Base-by-base conservation (phyloP, 1,284 basidiomycete genomes). In the Exobasidium cylindrosporum region DNA sequence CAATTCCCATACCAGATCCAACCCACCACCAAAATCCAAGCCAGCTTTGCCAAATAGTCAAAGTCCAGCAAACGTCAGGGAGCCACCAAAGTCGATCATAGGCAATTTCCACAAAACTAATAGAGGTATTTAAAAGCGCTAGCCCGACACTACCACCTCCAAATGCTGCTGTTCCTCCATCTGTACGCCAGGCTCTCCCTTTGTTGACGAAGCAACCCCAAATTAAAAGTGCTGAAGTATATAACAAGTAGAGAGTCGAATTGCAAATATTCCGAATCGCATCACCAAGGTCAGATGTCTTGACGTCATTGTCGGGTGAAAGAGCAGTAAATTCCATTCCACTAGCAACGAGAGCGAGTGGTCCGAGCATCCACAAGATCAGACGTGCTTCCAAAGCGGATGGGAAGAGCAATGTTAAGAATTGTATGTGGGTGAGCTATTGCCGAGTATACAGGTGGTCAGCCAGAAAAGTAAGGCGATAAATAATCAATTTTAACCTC, bases 131-230 rank as follows among this genome's bases (percentile, higher is more conserved):
- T 65, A 69, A 63, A 31, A 76, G 32, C 1, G 78, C 75, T 5
- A 79, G 69, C 7, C 69, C 65, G 13, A 76, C 62, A 2, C 73
- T 67, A 6, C 71, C 70, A 7, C 84, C 85, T 23, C 95, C 95
- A 76, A 98, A 99, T 0, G 89, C 89, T 0, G 93, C 93, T 0
- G 95, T 98, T 5, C 95, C 95, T 13, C 95, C 95, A 32, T 82
- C 81, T 0, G 89, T 90, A 17, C 94, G 86, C 95, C 95, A 98
- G 0, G 96, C 96, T 59, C 92, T 87, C 55, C 87, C 84, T 30
- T 92, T 86, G 77, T 97, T 97, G 69, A 98, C 87, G 58, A 92
- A 82, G 63, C 90, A 84, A 45, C 95, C 96, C 95, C 95, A 99
- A 65, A 97, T 87, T 75, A 93, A 84, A 58, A 99, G 87, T 1